Conservation (phyloP, 2,329 filamentous ascomycete species). For the Fusarium pseudocircinatum region DNA sequence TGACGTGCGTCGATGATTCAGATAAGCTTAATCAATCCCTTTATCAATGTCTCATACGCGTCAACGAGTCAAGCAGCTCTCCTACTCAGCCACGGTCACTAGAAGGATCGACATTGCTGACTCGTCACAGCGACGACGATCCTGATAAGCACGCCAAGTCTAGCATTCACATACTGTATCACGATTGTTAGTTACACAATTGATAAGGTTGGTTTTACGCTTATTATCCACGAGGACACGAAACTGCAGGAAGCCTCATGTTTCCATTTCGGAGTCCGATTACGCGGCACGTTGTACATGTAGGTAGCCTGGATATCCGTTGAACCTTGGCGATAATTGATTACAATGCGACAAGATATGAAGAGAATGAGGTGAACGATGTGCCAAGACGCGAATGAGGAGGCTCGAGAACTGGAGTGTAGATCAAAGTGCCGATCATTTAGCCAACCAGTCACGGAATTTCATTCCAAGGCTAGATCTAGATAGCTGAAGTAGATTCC, state of each 20-base stretch:
- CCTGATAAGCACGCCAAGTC: conserved; percentile 23
- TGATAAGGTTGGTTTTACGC: conserved; percentile 40
- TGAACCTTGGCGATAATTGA: conserved; percentile 20
- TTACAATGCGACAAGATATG: no score
- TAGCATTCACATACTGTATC: background rate
- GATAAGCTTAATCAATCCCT: conserved; percentile 31
- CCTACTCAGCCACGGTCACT: conserved; percentile 16
- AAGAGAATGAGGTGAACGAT: background rate
- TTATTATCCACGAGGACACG: conserved; percentile 5
- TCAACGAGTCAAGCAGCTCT: conserved; percentile 18
- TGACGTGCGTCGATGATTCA: conserved; percentile 4
- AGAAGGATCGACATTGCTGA: conserved; percentile 22
- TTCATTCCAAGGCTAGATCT: conserved; percentile 36
- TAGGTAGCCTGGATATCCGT: background rate
- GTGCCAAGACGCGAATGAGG: no score
- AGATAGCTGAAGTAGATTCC: conserved; percentile 14
- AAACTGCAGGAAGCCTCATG: conserved; percentile 30
- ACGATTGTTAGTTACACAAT: conserved; percentile 19
- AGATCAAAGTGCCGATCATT: conserved; percentile 21
- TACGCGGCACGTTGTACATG: conserved; percentile 36
- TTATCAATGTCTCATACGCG: conserved; percentile 35
- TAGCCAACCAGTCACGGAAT: conserved; percentile 9
- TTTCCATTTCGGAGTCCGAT: conserved; percentile 22
- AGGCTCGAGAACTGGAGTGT: background rate
- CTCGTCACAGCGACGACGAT: conserved; percentile 22